These are phyloP conservation scores for Monosporascus sp. DNA, from an alignment of 2,329 filamentous ascomycete species.

Conservation along the genomic window DNA sequence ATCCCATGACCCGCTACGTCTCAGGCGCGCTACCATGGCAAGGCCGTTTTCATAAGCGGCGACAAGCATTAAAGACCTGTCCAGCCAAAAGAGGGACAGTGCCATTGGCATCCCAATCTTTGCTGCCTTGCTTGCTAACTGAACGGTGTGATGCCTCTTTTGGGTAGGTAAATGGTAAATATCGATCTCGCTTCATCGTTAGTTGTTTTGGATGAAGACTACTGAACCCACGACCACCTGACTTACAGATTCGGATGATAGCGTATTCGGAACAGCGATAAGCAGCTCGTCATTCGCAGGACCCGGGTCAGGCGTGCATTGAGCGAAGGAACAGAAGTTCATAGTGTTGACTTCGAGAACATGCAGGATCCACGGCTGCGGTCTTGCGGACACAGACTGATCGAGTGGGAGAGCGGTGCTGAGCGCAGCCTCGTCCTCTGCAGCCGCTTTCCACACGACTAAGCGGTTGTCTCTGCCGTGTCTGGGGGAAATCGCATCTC, in stretches of 20 bases:
- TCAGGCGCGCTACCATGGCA: constrained; percentile 58
- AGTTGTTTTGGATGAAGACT: background rate
- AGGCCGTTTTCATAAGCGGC: constrained; percentile 84
- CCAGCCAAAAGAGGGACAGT: constrained; percentile 53
- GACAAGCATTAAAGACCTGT: constrained; percentile 53
- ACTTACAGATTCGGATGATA: constrained; percentile 62
- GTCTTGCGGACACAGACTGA: constrained; percentile 38
- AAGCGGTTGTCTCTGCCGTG: constrained; percentile 88
- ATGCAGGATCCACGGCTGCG: constrained; percentile 79
- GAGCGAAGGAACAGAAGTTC: constrained; percentile 87
- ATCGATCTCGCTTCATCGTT: constrained; percentile 52
- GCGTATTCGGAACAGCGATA: constrained; percentile 74
- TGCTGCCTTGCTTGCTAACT: constrained; percentile 31
- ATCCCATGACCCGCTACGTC: constrained; percentile 37
- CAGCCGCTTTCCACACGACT: constrained; percentile 71
- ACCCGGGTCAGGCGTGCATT: constrained; percentile 39
- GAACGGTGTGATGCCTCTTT: constrained; percentile 55
- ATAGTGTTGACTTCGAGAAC: constrained; percentile 82
- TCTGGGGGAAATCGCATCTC: constrained; percentile 38
- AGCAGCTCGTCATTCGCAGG: constrained; percentile 43
- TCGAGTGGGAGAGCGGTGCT: constrained; percentile 70
- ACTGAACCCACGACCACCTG: background rate
- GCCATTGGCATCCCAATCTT: constrained; percentile 86
- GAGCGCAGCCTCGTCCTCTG: constrained; percentile 55
- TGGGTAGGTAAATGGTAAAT: constrained; percentile 78